Evolutionary conservation across 2,329 filamentous ascomycete species (phyloP).

Genomic region (Botrytis deweyae): DNA sequence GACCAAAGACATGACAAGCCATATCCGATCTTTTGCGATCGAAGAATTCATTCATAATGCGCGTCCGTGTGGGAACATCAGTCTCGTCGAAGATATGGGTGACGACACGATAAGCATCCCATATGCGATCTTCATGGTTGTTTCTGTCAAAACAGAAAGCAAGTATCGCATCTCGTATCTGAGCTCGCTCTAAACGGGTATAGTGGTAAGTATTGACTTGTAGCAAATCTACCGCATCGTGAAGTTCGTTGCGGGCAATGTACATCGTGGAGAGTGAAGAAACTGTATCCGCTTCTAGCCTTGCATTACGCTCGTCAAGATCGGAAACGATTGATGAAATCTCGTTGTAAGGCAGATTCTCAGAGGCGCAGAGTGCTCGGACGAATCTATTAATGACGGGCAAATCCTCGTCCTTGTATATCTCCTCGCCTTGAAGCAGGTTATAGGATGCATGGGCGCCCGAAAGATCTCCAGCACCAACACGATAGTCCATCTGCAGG

Average conservation of each 20-base stretch:
- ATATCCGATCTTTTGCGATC: conserved; percentile 75
- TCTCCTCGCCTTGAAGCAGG: conserved; percentile 56
- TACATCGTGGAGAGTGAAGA: conserved; percentile 71
- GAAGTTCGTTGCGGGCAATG: conserved; percentile 71
- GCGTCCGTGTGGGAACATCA: conserved; percentile 61
- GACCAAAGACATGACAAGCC: conserved; percentile 81
- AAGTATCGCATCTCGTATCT: conserved; percentile 65
- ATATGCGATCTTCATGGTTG: conserved; percentile 62
- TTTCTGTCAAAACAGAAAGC: conserved; percentile 63
- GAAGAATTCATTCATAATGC: conserved; percentile 82
- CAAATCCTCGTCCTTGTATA: conserved; percentile 57
- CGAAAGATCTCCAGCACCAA: conserved; percentile 70
- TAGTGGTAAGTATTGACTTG: conserved; percentile 71
- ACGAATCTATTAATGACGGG: conserved; percentile 70
- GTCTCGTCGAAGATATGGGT: conserved; percentile 66
- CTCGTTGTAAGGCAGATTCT: conserved; percentile 63
- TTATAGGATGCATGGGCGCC: conserved; percentile 67
- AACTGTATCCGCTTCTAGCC: conserved; percentile 72
- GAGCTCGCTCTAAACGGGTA: conserved; percentile 65
- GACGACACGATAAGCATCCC: conserved; percentile 66
- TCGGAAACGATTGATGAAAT: conserved; percentile 73
- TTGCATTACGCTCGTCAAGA: conserved; percentile 67
- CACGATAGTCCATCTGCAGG: conserved; percentile 72
- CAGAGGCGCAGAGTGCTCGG: conserved; percentile 61
- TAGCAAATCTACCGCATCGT: conserved; percentile 79